Percentiles rank a stretch among this genome's conserved stretches.
These are phyloP conservation scores for Mycena albidolilacea DNA, from an alignment of 768 basidiomycete species.

Conservation along the genomic window DNA sequence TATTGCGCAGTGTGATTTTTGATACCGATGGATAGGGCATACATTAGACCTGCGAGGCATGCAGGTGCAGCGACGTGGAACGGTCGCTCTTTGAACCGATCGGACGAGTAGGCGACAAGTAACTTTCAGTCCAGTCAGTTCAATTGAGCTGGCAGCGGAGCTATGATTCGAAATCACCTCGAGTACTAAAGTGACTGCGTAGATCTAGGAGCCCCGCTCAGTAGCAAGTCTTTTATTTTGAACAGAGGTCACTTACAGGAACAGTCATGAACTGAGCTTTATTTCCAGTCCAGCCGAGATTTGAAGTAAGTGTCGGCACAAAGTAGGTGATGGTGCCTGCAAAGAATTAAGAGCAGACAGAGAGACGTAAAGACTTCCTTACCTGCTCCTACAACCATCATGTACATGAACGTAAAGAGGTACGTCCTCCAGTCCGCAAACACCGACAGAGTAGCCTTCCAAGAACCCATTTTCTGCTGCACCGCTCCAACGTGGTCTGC, in stretches of 20 bases:
- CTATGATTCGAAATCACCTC: conserved; percentile 28
- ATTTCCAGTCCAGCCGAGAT: conserved; percentile 34
- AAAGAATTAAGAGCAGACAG: conserved; percentile 17
- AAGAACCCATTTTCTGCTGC: conserved; percentile 33
- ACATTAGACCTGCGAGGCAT: conserved; percentile 34
- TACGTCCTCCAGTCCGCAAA: conserved; percentile 35
- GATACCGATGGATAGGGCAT: conserved; percentile 34
- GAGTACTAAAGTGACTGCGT: conserved; percentile 34
- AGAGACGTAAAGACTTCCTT: conserved; percentile 20
- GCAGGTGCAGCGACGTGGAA: conserved; percentile 31
- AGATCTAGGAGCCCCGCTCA: conserved; percentile 28
- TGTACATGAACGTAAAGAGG: conserved; percentile 36
- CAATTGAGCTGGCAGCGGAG: conserved; percentile 21
- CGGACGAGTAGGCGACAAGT: conserved; percentile 33
- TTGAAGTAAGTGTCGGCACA: conserved; percentile 31
- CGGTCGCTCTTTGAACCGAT: conserved; percentile 33
- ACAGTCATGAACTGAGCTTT: conserved; percentile 36
- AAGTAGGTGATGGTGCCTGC: conserved; percentile 36
- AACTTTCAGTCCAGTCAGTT: conserved; percentile 27
- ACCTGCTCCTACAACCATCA: conserved; percentile 35
- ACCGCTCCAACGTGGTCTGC: conserved; percentile 31
- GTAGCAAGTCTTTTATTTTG: conserved; percentile 21
- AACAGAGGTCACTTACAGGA: conserved; percentile 24
- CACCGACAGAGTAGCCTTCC: conserved; percentile 30
- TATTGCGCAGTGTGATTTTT: conserved; percentile 35